Evolutionary conservation across 352 stramenopile genomes (phyloP).

Genomic region (Phytopythium cucurbitacearum): DNA sequence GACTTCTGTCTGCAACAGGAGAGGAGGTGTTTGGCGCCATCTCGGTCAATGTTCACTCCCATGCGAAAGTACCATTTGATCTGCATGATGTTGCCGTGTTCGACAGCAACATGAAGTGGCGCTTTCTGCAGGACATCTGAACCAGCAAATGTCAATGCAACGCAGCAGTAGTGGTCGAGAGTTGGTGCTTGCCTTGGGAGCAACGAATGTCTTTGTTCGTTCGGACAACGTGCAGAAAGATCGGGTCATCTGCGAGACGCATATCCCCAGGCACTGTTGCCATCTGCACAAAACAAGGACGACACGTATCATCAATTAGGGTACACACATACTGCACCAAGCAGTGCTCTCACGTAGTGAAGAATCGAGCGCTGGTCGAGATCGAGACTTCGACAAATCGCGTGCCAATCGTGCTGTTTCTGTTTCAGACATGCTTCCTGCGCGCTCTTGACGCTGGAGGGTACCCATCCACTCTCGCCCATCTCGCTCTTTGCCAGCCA

Average conservation of each 20-base stretch:
- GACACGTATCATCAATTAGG: not conserved
- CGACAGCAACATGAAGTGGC: slow-evolving; percentile 46
- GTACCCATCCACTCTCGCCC: slow-evolving; percentile 22
- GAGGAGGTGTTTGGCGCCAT: slow-evolving; percentile 32
- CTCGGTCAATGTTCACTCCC: slow-evolving; percentile 17
- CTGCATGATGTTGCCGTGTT: slow-evolving; percentile 26
- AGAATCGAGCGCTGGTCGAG: slow-evolving; percentile 36
- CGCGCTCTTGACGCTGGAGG: slow-evolving; percentile 43
- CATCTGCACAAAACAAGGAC: slow-evolving; percentile 9
- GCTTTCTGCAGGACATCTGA: slow-evolving; percentile 38
- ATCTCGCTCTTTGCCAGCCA: slow-evolving; percentile 8
- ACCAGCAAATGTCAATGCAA: not conserved
- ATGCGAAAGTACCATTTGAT: slow-evolving; percentile 36
- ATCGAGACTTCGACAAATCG: slow-evolving; percentile 29
- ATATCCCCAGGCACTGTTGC: slow-evolving; percentile 11
- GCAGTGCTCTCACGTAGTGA: slow-evolving; percentile 40
- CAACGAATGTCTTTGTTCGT: slow-evolving; percentile 16
- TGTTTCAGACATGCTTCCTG: slow-evolving; percentile 12
- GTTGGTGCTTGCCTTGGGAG: slow-evolving; percentile 16
- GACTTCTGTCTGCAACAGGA: slow-evolving; percentile 14
- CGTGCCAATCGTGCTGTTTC: slow-evolving; percentile 26
- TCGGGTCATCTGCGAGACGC: slow-evolving; percentile 12
- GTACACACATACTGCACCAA: not conserved
- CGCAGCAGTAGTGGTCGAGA: not conserved
- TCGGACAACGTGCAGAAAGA: slow-evolving; percentile 24